Base-by-base conservation (phyloP, 495 filamentous ascomycete species). In the Staphylotrichum tortipilum region DNA sequence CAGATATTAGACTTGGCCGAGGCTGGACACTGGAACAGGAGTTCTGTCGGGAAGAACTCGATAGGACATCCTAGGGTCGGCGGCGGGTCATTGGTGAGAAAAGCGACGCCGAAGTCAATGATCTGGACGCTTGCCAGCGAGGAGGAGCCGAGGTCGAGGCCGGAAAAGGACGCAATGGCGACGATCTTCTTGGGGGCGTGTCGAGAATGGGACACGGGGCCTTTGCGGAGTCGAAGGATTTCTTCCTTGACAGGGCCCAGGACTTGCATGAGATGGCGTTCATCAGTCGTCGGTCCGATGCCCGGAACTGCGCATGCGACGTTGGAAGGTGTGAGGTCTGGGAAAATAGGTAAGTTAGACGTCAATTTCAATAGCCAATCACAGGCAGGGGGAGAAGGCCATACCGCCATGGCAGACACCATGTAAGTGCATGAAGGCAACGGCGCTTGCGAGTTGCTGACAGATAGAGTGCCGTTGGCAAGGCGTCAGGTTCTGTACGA, bases 361-460 rank as follows among this genome's bases (percentile, higher is more conserved):
- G 22, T 30, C 24, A 24, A 17, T 14, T 26, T 29, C 17, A 31
- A 5, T 3, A 22, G 21, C 10, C 10, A 7, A 1, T 28, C 12
- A 15, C 8, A 15, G 11, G 8, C 8, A 15, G 11, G 8, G 8
- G 14, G 9, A 7, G 40, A 43, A 3, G 14, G 15, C 0, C 23
- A 12, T 47, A 47, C 44, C 44, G 4, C 44, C 44, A 17, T 47
- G 44, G 17, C 44, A 47, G 33, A 47, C 34, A 21, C 24, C 9
- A 23, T 47, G 33, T 6, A 34, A 38, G 44, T 47, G 44, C n/a
- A 47, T 33, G 7, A 37, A 47, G 22, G 33, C 15, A 23, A 47
- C 44, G 15, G 44, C 44, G 22, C 44, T 47, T 47, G 44, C 34
- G 29, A 47, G 44, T 30, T 47, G 44, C 34, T 37, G 33, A 34